These are phyloP conservation scores for Ophioceras dolichostomum DNA, from an alignment of 2,329 filamentous ascomycete genomes.

Conservation along the genomic window DNA sequence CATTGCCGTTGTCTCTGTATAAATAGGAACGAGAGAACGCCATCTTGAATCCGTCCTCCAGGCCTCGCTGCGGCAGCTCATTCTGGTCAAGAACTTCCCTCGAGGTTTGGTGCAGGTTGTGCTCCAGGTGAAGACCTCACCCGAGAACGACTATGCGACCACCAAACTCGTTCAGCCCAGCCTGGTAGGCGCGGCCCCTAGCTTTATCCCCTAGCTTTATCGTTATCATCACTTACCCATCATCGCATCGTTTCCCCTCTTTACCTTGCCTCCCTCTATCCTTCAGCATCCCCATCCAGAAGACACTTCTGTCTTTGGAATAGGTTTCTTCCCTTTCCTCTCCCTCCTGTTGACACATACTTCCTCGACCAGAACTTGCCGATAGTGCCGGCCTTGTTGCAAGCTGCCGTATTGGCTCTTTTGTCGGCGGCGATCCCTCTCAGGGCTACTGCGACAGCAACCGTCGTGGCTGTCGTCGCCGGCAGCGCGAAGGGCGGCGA, in stretches of 20 bases:
- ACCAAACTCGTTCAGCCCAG: constrained; percentile 47
- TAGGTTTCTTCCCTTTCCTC: neutral
- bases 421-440: constrained; percentile 76
- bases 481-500: constrained; percentile 9
- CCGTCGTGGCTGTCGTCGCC: constrained; percentile 45
- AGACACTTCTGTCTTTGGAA: no score
- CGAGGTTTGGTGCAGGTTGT: constrained; percentile 69
- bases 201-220: no score
- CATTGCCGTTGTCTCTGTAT: no score
- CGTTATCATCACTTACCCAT: no score
- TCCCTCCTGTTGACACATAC: neutral
- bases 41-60: constrained; percentile 72
- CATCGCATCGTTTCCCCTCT: no score
- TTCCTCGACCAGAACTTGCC: constrained; percentile 50
- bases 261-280: no score
- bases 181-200: constrained; percentile 49
- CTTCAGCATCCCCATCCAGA: no score
- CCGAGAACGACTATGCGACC: constrained; percentile 53
- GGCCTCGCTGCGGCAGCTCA: constrained; percentile 58
- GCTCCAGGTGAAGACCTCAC: constrained; percentile 61
- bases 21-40: constrained; percentile 56
- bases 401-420: constrained; percentile 66
- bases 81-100: constrained; percentile 65
- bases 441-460: constrained; percentile 56
- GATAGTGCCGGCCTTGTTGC: constrained; percentile 69